A percentile compares a stretch with the other conserved stretches of the same genome.
These are phyloP conservation scores for Acarospora socialis DNA, from an alignment of 2,329 filamentous ascomycete genomes.

Conservation along the genomic window DNA sequence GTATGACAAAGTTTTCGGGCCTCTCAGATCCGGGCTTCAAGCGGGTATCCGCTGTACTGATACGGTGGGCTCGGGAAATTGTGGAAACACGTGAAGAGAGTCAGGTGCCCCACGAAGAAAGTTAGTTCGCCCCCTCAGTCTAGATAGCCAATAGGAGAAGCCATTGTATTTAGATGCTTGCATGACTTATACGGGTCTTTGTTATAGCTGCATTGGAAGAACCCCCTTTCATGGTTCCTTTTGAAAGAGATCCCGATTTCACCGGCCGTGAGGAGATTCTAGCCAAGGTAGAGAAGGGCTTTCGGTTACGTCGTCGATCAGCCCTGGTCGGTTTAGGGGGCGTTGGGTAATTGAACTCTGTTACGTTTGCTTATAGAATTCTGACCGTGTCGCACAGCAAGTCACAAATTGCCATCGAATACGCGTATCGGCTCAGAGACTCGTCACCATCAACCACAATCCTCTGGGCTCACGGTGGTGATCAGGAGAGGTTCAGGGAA, in stretches of 20 bases:
- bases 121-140: no score
- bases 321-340: conserved; percentile 13
- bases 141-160: no score
- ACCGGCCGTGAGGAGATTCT: conserved; percentile 11
- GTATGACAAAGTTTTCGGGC: conserved; percentile 2
- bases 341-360: conserved; percentile 10
- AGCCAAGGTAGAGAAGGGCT: conserved; percentile 7
- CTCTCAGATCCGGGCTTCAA: conserved; percentile 6
- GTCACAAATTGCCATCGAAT: conserved; percentile 8
- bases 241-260: conserved; percentile 12
- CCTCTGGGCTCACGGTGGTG: conserved; percentile 1
- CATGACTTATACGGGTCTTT: no score
- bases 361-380: no score
- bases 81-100: no score
- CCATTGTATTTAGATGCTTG: no score
- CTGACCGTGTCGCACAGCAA: no score
- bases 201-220: no score
- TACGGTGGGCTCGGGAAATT: conserved; percentile 10
- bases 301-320: conserved; percentile 5
- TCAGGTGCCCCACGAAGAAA: no score
- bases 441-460: no score
- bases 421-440: conserved; percentile 4
- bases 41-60: conserved; percentile 9
- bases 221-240: conserved; percentile 5
- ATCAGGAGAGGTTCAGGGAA: conserved; percentile 3